These are phyloP conservation scores for Cladophialophora chaetospira DNA, from an alignment of 2,329 filamentous ascomycete species.

Conservation along the genomic window DNA sequence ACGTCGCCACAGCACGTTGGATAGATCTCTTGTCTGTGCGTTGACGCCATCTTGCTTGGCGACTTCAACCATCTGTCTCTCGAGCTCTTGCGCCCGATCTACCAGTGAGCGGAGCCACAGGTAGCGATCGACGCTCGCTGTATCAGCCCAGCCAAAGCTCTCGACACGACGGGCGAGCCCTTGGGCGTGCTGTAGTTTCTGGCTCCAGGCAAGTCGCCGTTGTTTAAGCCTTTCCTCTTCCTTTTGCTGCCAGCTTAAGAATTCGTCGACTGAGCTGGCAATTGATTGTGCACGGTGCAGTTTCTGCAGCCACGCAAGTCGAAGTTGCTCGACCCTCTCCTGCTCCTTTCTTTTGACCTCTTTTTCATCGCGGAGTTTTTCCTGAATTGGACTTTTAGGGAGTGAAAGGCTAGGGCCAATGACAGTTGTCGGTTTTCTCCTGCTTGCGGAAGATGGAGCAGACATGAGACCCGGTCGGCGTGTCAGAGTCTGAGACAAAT, in stretches of 20 bases:
- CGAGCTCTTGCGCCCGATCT: conserved; percentile 2
- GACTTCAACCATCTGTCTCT: neutral
- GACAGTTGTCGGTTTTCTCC: neutral
- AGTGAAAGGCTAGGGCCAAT: neutral
- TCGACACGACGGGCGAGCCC: neutral
- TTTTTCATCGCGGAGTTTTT: neutral
- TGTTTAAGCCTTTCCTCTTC: neutral
- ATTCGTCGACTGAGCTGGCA: neutral
- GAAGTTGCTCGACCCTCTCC: neutral
- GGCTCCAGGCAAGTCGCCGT: neutral
- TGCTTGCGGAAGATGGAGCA: neutral
- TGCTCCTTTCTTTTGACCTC: neutral
- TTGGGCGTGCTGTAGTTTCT: neutral
- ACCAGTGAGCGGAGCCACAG: neutral
- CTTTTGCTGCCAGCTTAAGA: neutral
- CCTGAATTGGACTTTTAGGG: conserved; percentile 7
- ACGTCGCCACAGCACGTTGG: neutral
- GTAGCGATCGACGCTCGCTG: conserved; percentile 2
- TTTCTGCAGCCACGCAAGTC: neutral
- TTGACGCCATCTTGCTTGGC: neutral
- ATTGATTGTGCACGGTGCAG: neutral
- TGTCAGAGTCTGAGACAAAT: no score
- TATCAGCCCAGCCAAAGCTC: neutral
- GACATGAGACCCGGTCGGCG: neutral
- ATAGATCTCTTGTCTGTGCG: neutral